Conservation (phyloP, 1,284 basidiomycete species). For the Leccinum subspadiceum region DNA sequence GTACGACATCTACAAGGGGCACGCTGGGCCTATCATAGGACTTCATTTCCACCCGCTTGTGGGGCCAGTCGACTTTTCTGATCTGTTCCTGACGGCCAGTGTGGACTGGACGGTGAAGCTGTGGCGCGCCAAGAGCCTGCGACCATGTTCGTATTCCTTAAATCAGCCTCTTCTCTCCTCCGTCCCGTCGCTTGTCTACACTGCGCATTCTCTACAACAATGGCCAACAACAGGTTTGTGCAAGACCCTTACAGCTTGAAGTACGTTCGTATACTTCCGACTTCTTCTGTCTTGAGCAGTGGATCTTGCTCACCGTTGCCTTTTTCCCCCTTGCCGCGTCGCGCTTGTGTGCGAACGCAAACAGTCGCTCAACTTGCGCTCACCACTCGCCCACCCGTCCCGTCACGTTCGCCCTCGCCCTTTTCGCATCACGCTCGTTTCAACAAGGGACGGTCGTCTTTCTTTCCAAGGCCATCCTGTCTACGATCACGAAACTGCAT, state of each 20-base stretch:
- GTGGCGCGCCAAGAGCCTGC: slow-evolving; percentile 77
- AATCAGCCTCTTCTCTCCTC: background rate
- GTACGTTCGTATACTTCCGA: too few relatives aligned
- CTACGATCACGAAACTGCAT: too few relatives aligned
- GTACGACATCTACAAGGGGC: slow-evolving; percentile 88
- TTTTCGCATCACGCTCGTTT: too few relatives aligned
- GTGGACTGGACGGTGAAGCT: slow-evolving; percentile 97
- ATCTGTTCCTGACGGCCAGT: slow-evolving; percentile 88
- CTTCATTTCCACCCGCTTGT: slow-evolving; percentile 91
- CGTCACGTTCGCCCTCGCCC: too few relatives aligned
- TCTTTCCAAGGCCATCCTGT: too few relatives aligned
- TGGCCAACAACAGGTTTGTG: background rate
- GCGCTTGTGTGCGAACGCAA: too few relatives aligned
- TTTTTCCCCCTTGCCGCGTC: too few relatives aligned
- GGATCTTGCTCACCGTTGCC: too few relatives aligned
- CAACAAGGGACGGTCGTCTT: too few relatives aligned
- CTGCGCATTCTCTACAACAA: background rate
- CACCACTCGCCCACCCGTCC: too few relatives aligned
- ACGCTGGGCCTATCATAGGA: slow-evolving; percentile 91
- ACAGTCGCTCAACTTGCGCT: too few relatives aligned
- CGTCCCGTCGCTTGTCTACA: background rate
- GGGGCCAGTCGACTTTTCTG: slow-evolving; percentile 92
- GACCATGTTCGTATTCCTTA: slow-evolving; percentile 2
- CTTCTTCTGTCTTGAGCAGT: too few relatives aligned
- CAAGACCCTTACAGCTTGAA: slow-evolving; percentile 41